Evolutionary conservation across 257 asterid genomes (phyloP).

Genomic region (Leonotis leonurus): DNA sequence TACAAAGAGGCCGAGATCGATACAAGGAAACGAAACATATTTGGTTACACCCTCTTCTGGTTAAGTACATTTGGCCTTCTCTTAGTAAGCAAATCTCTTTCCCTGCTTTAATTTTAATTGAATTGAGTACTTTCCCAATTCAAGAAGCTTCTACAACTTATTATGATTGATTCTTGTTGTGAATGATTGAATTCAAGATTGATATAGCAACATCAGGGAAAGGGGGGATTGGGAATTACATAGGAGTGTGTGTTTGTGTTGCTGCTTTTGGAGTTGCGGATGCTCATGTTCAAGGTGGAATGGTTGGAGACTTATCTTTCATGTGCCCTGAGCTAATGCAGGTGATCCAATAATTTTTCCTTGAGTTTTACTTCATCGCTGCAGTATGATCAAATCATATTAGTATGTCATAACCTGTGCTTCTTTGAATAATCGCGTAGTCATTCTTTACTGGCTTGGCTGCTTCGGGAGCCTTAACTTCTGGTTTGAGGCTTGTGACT

Average conservation of each 20-base stretch:
- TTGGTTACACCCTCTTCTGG: conserved; percentile 54
- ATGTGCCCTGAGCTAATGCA: conserved; percentile 78
- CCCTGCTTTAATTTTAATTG: not conserved
- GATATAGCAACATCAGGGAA: conserved; percentile 59
- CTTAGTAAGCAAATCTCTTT: conserved; percentile 35
- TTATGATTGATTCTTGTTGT: too few relatives aligned
- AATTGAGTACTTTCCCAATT: conserved; percentile 4
- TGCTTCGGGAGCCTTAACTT: conserved; percentile 81
- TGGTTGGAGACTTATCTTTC: conserved; percentile 74
- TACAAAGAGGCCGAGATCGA: conserved; percentile 55
- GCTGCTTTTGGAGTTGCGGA: conserved; percentile 71
- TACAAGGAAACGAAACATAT: conserved; percentile 62
- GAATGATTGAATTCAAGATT: too few relatives aligned
- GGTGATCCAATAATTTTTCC: conserved; percentile 25
- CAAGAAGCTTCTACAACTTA: too few relatives aligned
- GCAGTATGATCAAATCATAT: too few relatives aligned
- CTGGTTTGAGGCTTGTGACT: conserved; percentile 65
- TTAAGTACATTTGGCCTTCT: conserved; percentile 54
- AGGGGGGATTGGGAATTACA: conserved; percentile 62
- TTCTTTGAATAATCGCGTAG: too few relatives aligned
- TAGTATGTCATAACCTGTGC: too few relatives aligned
- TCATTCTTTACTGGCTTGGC: conserved; percentile 85
- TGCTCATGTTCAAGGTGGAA: conserved; percentile 79
- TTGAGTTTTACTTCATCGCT: too few relatives aligned
- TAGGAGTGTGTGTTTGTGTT: conserved; percentile 62